These are phyloP conservation scores for Fusarium xylarioides DNA, from an alignment of 2,329 filamentous ascomycete genomes.

Conservation along the genomic window DNA sequence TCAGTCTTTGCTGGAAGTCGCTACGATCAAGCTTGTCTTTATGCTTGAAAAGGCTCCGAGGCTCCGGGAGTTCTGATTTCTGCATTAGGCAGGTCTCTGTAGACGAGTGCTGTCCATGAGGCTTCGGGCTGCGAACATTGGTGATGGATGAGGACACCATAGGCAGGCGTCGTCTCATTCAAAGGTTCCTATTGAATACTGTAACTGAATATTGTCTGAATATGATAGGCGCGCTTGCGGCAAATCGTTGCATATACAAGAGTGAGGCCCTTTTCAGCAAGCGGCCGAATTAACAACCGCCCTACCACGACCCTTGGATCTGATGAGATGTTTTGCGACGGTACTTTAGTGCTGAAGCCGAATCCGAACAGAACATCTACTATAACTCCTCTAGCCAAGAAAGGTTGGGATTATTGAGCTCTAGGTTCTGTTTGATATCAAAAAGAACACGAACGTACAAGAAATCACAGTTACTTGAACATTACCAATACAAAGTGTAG, in stretches of 20 bases:
- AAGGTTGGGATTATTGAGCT: too few species aligned
- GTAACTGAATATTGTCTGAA: background rate
- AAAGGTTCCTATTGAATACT: background rate
- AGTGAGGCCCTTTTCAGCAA: background rate
- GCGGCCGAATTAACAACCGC: background rate
- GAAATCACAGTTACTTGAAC: background rate
- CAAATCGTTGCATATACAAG: background rate
- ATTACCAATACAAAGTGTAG: background rate
- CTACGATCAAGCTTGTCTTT: slow-evolving; percentile 3
- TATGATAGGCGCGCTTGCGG: background rate
- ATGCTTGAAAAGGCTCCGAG: slow-evolving; percentile 14
- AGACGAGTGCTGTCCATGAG: background rate
- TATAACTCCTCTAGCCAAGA: background rate
- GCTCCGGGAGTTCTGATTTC: background rate
- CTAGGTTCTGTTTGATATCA: background rate
- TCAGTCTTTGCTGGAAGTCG: background rate
- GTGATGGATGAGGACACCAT: background rate
- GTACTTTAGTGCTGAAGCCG: background rate
- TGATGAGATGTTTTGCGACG: background rate
- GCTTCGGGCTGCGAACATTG: background rate
- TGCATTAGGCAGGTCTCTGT: slow-evolving; percentile 1
- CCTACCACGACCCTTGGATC: background rate
- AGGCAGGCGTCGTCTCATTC: background rate
- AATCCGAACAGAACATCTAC: background rate
- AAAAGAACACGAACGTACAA: background rate